A percentile compares a stretch with the other conserved stretches of the same genome.
Evolutionary conservation across 192 early-diverging fungal genomes (phyloP).

Genomic region (Backusella morwellensis): DNA sequence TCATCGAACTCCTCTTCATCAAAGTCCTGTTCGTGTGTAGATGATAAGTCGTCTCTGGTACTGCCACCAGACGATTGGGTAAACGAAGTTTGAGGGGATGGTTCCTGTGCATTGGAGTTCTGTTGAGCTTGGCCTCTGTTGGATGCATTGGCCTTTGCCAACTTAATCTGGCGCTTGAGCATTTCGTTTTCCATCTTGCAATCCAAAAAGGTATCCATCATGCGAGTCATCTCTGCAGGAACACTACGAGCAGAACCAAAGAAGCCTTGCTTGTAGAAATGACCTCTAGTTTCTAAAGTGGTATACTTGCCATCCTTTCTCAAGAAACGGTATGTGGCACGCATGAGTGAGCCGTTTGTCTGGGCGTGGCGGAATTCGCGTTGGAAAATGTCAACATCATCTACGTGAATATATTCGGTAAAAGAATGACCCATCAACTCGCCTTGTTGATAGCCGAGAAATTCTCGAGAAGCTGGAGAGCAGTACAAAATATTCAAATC

Average conservation of each 20-base stretch:
- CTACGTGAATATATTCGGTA: conserved; percentile 46
- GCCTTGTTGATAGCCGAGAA: conserved; percentile 42
- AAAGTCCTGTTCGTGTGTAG: background rate
- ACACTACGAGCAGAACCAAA: conserved; percentile 44
- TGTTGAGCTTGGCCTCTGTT: conserved; percentile 1
- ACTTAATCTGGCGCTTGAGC: conserved; percentile 20
- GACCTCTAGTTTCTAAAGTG: conserved; percentile 41
- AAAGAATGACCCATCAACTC: conserved; percentile 40
- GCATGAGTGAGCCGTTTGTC: conserved; percentile 27
- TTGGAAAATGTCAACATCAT: conserved; percentile 43
- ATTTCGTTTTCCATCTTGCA: conserved; percentile 48
- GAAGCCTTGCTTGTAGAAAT: conserved; percentile 33
- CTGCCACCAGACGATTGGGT: background rate
- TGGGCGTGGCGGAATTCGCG: conserved; percentile 37
- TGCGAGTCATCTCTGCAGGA: conserved; percentile 37
- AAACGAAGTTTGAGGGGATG: background rate
- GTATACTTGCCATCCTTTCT: conserved; percentile 47
- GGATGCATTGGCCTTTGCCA: conserved; percentile 12
- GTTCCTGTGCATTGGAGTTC: background rate
- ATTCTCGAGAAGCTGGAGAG: conserved; percentile 41
- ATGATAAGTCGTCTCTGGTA: background rate
- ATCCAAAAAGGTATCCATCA: conserved; percentile 48
- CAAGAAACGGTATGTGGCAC: conserved; percentile 40
- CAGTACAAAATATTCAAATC: conserved; percentile 39
- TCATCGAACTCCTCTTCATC: conserved; percentile 18